Base-by-base conservation (phyloP, 2,329 filamentous ascomycete genomes). In the Macroventuria anomochaeta region DNA sequence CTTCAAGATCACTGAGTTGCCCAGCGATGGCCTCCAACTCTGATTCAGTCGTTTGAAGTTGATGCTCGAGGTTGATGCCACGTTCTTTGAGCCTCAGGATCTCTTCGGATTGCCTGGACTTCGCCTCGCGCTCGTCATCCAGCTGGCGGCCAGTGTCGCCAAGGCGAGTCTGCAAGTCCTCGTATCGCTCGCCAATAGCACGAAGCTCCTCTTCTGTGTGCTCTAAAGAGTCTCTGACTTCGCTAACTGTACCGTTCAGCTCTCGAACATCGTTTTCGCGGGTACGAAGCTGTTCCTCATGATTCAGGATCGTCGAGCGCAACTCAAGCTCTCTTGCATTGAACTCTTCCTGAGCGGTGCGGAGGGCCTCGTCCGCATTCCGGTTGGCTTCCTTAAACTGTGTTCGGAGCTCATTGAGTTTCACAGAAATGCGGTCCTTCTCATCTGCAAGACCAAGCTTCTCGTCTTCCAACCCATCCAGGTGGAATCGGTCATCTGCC, bases 301-400 rank as follows among this genome's bases (percentile, higher is more conserved):
- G 55, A 11, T 46, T 53, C 15, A 62, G 29, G 13, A 66, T 58
- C 1, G 52, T 62, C 3, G 70, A 69, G 25, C 51, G 68, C 12
- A 71, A 38, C 26, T 65, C 61, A 3, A 82, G 57, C 37, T 84
- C 77, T 52, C 68, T 68, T 7, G 41, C 40, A n/a, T 62, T 55
- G 36, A 61, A 63, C 0, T 54, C 53, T 37, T 71, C 62, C n/a
- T 63, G 41, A 61, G 63, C 48, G 29, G 59, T 48, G 13, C 40
- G 43, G 5, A 72, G 38, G 12, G 59, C 52, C 10, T 75, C 66
- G 7, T 74, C 65, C 3, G 72, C 75, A 18, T 69, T 57, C 15
- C 55, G 58, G 3, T 68, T 72, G 11, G 75, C 72, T 3, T 74
- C 61, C 11, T 73, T 68, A n/a, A 80, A 64, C n/a, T 77, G 66